Percentiles rank a stretch among this genome's conserved stretches.
Evolutionary conservation across 192 early-diverging fungal species (phyloP).

Genomic region (Funneliformis mosseae): DNA sequence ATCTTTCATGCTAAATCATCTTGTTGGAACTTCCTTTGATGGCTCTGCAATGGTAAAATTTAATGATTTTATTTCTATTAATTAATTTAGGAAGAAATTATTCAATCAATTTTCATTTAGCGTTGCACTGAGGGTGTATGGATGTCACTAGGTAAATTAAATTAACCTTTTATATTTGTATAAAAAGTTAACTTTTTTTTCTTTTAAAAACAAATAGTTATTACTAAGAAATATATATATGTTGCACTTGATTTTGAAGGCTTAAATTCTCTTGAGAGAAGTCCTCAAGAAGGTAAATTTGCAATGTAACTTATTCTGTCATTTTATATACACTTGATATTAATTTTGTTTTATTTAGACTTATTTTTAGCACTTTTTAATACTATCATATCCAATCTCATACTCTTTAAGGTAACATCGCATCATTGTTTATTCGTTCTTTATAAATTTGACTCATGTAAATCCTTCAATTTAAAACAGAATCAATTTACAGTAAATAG

Average conservation of each 20-base stretch:
- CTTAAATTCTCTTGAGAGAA: conserved; percentile 13
- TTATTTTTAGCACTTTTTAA: conserved; percentile 12
- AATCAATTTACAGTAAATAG: conserved; percentile 30
- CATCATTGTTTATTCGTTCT: not conserved
- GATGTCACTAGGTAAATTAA: conserved; percentile 28
- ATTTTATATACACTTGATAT: not conserved
- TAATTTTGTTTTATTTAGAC: not conserved
- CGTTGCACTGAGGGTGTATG: conserved; percentile 37
- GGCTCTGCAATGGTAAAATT: conserved; percentile 31
- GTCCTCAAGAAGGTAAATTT: conserved; percentile 22
- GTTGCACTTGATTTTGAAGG: conserved; percentile 35
- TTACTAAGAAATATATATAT: conserved; percentile 6
- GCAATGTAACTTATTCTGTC: not conserved
- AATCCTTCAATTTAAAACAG: not conserved
- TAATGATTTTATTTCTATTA: not conserved
- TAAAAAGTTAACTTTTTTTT: not conserved
- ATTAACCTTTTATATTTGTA: not conserved
- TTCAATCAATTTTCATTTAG: not conserved
- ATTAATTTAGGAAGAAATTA: not conserved
- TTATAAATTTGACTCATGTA: not conserved
- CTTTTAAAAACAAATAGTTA: not conserved
- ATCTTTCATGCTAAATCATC: conserved; percentile 32
- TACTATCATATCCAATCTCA: not conserved
- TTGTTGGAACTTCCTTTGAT: conserved; percentile 22
- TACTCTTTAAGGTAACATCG: conserved; percentile 8